phyloP scores from a whole-genome alignment of 1,284 basidiomycete species.

The Cryptococcus sp. region DNA sequence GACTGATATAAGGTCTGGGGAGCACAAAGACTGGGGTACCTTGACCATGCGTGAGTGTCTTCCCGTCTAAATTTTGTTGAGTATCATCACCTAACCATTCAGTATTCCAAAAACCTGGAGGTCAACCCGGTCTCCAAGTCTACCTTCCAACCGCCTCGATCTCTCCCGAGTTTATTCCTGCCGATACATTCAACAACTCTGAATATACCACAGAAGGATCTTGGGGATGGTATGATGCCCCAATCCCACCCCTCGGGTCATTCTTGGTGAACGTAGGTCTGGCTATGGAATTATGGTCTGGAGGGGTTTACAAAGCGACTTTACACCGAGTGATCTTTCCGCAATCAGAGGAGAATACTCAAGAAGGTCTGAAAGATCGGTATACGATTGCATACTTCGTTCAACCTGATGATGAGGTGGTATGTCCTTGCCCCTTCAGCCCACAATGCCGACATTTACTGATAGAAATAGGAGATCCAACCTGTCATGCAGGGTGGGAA shows the following conservation, averaged over 20 bases:
- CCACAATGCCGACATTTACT: neutral
- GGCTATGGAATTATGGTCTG: slow-evolving; percentile 25
- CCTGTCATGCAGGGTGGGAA: slow-evolving; percentile 18
- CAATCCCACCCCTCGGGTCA: slow-evolving; percentile 15
- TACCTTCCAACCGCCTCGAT: slow-evolving; percentile 11
- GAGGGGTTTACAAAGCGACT: slow-evolving; percentile 17
- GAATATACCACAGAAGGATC: neutral
- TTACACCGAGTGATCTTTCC: slow-evolving; percentile 22
- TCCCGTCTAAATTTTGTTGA: neutral
- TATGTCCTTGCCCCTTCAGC: neutral
- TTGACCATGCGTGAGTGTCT: slow-evolving; percentile 14
- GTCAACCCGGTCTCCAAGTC: slow-evolving; percentile 19
- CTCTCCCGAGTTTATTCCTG: neutral
- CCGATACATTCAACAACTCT: neutral
- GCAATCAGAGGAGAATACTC: neutral
- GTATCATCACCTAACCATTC: neutral
- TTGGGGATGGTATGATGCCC: slow-evolving; percentile 18
- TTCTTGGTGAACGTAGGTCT: slow-evolving; percentile 24
- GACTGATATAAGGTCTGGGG: slow-evolving; percentile 20
- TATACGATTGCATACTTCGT: slow-evolving; percentile 20
- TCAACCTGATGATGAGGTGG: slow-evolving; percentile 23
- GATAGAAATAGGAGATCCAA: slow-evolving; percentile 8
- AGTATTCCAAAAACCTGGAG: slow-evolving; percentile 20
- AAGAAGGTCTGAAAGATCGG: slow-evolving; percentile 9
- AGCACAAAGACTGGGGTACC: slow-evolving; percentile 26